phyloP scores from a whole-genome alignment of 345 rosid species.

The Cardamine resedifolia region DNA sequence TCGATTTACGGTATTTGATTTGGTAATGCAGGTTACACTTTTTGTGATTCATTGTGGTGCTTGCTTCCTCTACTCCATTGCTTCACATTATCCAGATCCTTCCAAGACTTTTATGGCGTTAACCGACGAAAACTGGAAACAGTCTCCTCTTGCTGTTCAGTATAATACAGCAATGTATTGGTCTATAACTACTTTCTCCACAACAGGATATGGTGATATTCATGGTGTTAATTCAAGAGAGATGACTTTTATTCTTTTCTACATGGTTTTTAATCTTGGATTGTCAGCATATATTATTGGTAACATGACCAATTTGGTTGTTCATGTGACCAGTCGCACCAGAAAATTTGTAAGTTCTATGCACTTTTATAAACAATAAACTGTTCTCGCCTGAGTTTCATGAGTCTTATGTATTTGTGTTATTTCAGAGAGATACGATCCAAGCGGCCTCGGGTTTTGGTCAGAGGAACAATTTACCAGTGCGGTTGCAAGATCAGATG shows the following conservation, averaged over 20 bases:
- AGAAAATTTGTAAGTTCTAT: constrained; percentile 71
- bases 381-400: background rate
- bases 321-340: constrained; percentile 77
- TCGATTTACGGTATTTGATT: background rate
- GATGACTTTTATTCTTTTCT: constrained; percentile 58
- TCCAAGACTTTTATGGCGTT: constrained; percentile 60
- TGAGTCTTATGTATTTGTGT: constrained; percentile 3
- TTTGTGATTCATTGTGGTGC: constrained; percentile 76
- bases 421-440: constrained; percentile 75
- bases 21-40: constrained; percentile 64
- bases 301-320: constrained; percentile 86
- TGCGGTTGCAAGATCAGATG: constrained; percentile 87
- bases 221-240: constrained; percentile 68
- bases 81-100: constrained; percentile 48
- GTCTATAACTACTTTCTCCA: constrained; percentile 80
- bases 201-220: constrained; percentile 86
- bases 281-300: constrained; percentile 75
- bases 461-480: constrained; percentile 70
- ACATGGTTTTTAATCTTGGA: constrained; percentile 76
- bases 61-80: constrained; percentile 66
- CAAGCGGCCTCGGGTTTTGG: constrained; percentile 81
- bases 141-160: constrained; percentile 34
- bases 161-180: constrained; percentile 75
- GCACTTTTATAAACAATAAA: background rate
- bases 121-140: constrained; percentile 42